Evolutionary conservation across 2,329 filamentous ascomycete species (phyloP).

Genomic region (Apiospora kogelbergensis): DNA sequence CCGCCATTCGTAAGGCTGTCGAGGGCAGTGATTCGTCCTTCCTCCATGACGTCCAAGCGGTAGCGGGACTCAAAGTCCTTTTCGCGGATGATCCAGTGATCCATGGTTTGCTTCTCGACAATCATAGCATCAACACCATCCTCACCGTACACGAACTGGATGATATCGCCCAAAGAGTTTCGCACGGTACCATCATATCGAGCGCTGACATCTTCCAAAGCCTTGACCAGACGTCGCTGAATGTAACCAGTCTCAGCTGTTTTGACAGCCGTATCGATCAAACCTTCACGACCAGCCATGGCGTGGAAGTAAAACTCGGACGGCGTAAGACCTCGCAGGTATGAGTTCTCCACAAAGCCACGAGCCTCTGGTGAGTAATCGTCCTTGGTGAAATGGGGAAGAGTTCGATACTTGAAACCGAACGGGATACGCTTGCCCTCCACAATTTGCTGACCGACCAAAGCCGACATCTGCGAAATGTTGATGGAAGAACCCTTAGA

Average conservation of each 20-base stretch:
- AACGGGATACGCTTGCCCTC: constrained; percentile 99
- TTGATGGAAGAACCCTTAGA: constrained; percentile 99
- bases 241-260: constrained; percentile 99
- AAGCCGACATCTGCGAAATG: constrained; percentile 98
- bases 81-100: constrained; percentile 80
- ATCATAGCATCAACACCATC: constrained; percentile 91
- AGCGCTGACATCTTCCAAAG: constrained; percentile 94
- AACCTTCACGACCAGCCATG: constrained; percentile 99
- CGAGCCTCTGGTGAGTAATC: constrained; percentile 97
- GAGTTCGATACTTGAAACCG: constrained; percentile 95
- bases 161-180: constrained; percentile 93
- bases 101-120: constrained; percentile 91
- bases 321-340: constrained; percentile 90
- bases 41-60: constrained; percentile 77
- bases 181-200: constrained; percentile 97
- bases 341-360: constrained; percentile 98
- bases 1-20: constrained; percentile 62
- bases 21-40: background rate
- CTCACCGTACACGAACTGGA: constrained; percentile 97
- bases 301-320: constrained; percentile 99
- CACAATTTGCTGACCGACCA: constrained; percentile 97
- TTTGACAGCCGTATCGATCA: constrained; percentile 99
- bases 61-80: constrained; percentile 78
- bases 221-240: constrained; percentile 96
- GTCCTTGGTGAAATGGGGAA: constrained; percentile 98